Evolutionary conservation across 1,139 yeast genomes (phyloP), one percentile per base, ranked within the genome.

Genomic region (Debaryomyces udenii): DNA sequence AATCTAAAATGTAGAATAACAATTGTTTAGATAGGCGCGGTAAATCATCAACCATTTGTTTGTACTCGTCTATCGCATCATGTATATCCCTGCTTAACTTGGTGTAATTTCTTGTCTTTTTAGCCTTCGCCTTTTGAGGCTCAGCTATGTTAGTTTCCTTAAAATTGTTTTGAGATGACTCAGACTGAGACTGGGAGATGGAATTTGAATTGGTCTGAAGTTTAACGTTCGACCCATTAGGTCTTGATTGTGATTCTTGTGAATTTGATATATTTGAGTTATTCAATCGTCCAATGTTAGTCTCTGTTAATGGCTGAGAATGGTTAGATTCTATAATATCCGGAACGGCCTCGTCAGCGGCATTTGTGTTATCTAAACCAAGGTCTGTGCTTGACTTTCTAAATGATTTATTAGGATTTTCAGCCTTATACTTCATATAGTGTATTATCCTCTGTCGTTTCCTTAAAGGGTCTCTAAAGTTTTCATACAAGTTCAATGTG

Each of bases 1-100:
- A 70, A 63, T 93, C 99, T 51, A 93, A 68, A 20, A 94, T 79
- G 64, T 94, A 93, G 52, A 91, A 86, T n/a, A 93, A 70, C 31
- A 93, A 71, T 56, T 93, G 96, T 49, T 85, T 83, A 38, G 93
- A 83, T 27, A 83, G 68, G 5, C 70, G 70, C 1, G 96, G 96
- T 39, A 89, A 70, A 40, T 70, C 68, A 43, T 80, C 80, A 37
- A 93, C 82, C 51, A 90, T 71, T 31, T 54, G 53, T 50, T 87
- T 88, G 61, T 89, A 90, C 43, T 83, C 86, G 41, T 76, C 79
- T 31, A 88, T 76, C 3, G 94, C 87, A 29, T 76, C 77, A 46
- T 80, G 79, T 7, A 88, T 81, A 53, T 86, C 94, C 47, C 78
- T 73, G 2, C 74, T 68, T 31, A 74, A 57, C 47, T 70, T 73